Evolutionary conservation across 768 basidiomycete genomes (phyloP).

Genomic region (Psilocybe sp.): DNA sequence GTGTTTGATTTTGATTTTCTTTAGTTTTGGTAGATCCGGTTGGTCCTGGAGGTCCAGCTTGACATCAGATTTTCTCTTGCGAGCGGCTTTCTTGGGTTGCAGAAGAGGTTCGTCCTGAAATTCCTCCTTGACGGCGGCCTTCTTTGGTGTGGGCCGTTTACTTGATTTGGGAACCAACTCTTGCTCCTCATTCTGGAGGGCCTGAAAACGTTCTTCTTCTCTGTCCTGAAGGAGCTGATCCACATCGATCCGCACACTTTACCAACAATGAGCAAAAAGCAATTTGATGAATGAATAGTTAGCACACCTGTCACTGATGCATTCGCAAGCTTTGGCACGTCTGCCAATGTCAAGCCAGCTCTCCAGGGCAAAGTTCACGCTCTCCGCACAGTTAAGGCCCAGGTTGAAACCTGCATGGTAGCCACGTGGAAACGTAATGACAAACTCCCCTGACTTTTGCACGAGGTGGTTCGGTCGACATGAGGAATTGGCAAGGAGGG

Average conservation of each 20-base stretch:
- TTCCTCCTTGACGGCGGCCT: conserved; percentile 23
- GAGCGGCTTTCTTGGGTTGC: conserved; percentile 31
- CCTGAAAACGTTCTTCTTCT: conserved; percentile 38
- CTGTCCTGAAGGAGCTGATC: conserved; percentile 77
- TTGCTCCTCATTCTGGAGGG: conserved; percentile 1
- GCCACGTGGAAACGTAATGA: conserved; percentile 91
- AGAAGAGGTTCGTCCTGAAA: conserved; percentile 11
- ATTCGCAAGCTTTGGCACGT: conserved; percentile 72
- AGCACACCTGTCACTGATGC: conserved; percentile 67
- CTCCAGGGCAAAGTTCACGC: conserved; percentile 94
- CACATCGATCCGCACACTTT: conserved; percentile 90
- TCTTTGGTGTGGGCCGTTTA: conserved; percentile 18
- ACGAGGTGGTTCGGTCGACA: conserved; percentile 85
- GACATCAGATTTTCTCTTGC: conserved; percentile 40
- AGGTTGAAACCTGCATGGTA: conserved; percentile 98
- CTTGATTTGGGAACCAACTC: conserved; percentile 15
- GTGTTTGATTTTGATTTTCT: conserved; percentile 45
- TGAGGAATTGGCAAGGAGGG: conserved; percentile 71
- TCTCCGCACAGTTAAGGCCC: conserved; percentile 95
- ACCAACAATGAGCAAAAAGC: not conserved
- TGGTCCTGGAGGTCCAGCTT: conserved; percentile 16
- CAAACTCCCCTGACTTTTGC: conserved; percentile 93
- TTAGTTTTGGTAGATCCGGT: conserved; percentile 32
- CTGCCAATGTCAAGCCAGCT: conserved; percentile 91
- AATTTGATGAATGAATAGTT: not conserved